Base-by-base conservation (phyloP, 805 yeast genomes). In the Blastobotrys peoriensis region DNA sequence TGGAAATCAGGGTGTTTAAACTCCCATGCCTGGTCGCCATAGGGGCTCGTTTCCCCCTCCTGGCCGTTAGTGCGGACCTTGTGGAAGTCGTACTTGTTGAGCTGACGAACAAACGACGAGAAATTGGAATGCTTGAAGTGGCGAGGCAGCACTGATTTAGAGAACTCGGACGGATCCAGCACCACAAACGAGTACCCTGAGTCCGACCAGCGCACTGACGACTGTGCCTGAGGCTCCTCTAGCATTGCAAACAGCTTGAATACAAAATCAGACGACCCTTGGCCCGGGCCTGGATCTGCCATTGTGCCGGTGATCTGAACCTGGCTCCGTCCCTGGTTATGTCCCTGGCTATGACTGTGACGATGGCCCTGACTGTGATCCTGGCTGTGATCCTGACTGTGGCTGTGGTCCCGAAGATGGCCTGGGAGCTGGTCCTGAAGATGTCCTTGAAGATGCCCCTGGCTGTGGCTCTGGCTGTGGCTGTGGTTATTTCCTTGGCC, bases 41-140 rank as follows among this genome's bases (percentile, higher is more conserved):
- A 53, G 9, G 37, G 38, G 30, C 33, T 27, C 16, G 33, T 13
- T 10, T 36, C 40, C 46, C 25, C 23, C 3, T 36, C 30, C 16
- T 33, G 38, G 20, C 35, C 33, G 30, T 38, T 44, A 10, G 45
- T 34, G 60, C 91, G 86, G 37, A 93, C 95, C 67, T 93, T 93
- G 70, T 93, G 98, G 70, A 93, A 93, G 65, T 91, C 98, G 61
- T 93, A 93, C 65, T 93, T 93, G 72, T 93, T 93, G 57, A 93
- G 71, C 62, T 93, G 98, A 38, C 98, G 76, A 17, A 91, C 98
- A 68, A 91, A 91, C 55, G 89, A 79, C 30, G 98, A 91, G 67
- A 91, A 93, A 67, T 93, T 93, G 46, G 87, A 78, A 65, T 93
- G 98, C 58, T 89, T 91, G 70, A 93, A 93, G 65, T 91, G 96